Conservation (phyloP, 805 yeast species). For the Wickerhamomyces canadensis region DNA sequence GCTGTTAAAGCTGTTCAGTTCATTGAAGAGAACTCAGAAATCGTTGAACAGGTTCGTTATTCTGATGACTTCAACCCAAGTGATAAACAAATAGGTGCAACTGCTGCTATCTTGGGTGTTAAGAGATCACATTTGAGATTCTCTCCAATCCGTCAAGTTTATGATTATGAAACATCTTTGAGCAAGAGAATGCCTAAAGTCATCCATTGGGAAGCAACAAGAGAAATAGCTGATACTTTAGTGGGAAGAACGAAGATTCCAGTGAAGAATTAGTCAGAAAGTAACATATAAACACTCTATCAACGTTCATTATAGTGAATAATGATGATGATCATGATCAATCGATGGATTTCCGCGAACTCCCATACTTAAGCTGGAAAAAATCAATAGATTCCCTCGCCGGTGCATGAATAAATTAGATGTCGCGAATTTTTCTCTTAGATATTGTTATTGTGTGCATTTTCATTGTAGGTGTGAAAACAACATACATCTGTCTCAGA, state of each 20-base stretch:
- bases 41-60: conserved; percentile 40
- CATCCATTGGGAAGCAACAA: conserved; percentile 73
- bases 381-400: too few species aligned
- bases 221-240: conserved; percentile 78
- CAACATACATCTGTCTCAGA: too few species aligned
- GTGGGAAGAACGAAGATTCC: conserved; percentile 52
- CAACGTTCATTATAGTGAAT: too few species aligned
- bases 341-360: too few species aligned
- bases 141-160: conserved; percentile 67
- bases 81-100: conserved; percentile 34
- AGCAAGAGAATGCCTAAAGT: conserved; percentile 80
- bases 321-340: too few species aligned
- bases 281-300: background rate
- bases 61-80: conserved; percentile 36
- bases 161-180: conserved; percentile 83
- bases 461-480: too few species aligned
- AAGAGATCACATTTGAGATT: conserved; percentile 71
- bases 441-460: too few species aligned
- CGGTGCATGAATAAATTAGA: too few species aligned
- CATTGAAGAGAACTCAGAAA: conserved; percentile 43
- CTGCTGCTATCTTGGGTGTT: conserved; percentile 83
- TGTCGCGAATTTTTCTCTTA: too few species aligned
- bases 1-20: conserved; percentile 66
- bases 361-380: too few species aligned
- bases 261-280: conserved; percentile 9